Evolutionary conservation across 495 filamentous ascomycete genomes (phyloP).

Genomic region (Cercophora newfieldiana): DNA sequence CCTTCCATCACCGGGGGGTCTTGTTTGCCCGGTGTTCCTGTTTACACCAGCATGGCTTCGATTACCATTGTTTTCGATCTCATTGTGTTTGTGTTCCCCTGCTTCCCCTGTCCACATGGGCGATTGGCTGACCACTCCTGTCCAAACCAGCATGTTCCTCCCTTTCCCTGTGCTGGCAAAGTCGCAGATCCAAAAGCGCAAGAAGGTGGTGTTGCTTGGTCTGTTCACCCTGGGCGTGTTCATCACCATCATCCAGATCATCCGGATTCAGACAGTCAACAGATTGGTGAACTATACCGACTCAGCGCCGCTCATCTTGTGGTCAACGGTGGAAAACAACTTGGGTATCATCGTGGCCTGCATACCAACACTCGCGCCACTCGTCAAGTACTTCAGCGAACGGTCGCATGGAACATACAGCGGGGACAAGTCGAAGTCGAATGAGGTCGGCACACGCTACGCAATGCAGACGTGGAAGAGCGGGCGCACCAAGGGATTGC

Average conservation of each 20-base stretch:
- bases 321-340: constrained; percentile 54
- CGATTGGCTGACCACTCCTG: not conserved
- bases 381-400: constrained; percentile 45
- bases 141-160: constrained; percentile 40
- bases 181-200: constrained; percentile 40
- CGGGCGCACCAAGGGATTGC: constrained; percentile 14
- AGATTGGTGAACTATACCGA: constrained; percentile 46
- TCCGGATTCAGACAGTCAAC: constrained; percentile 53
- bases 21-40: constrained; percentile 44
- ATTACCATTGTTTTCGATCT: constrained; percentile 51
- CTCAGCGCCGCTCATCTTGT: constrained; percentile 48
- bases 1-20: constrained; percentile 32
- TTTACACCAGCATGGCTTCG: constrained; percentile 45
- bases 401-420: constrained; percentile 17
- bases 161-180: constrained; percentile 52
- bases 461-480: constrained; percentile 28
- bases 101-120: no score
- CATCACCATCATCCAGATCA: constrained; percentile 55
- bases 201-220: constrained; percentile 44
- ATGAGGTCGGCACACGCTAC: constrained; percentile 20
- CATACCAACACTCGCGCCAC: constrained; percentile 52
- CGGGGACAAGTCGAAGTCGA: constrained; percentile 37
- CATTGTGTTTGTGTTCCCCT: constrained; percentile 40
- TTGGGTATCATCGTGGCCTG: constrained; percentile 53
- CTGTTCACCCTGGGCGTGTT: constrained; percentile 56